Evolutionary conservation across 441 rosid genomes (phyloP).

Genomic region (Syzygium syzygioides): DNA sequence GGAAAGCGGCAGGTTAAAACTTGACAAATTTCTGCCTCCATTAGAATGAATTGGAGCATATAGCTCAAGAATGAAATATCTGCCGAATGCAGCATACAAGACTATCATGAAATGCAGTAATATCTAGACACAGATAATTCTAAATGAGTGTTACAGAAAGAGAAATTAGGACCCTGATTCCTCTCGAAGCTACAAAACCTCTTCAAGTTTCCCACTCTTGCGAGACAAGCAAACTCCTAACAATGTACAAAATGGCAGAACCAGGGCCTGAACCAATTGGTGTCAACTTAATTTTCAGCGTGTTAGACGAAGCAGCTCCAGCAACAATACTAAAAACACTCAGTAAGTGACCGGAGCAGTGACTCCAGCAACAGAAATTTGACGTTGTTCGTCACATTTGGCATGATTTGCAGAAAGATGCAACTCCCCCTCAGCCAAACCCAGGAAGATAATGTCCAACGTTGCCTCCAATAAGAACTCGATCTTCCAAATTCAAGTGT

Average conservation of each 20-base stretch:
- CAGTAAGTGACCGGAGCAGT: conserved; percentile 18
- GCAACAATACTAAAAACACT: conserved; percentile 24
- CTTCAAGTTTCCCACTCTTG: conserved; percentile 13
- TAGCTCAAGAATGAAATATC: background rate
- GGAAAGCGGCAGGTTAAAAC: background rate
- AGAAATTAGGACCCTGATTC: background rate
- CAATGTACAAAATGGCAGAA: conserved; percentile 32
- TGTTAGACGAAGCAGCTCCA: conserved; percentile 48
- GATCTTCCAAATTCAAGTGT: conserved; percentile 29
- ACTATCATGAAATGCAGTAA: background rate
- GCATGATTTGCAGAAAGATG: conserved; percentile 32
- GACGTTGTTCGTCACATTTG: background rate
- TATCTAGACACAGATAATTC: background rate
- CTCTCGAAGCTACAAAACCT: background rate
- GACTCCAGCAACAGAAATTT: conserved; percentile 14
- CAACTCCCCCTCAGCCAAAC: conserved; percentile 16
- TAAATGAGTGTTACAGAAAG: background rate
- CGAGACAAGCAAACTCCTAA: conserved; percentile 18
- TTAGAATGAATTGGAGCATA: background rate
- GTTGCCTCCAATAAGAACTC: conserved; percentile 30
- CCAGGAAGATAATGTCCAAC: conserved; percentile 28
- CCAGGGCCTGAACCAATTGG: conserved; percentile 32
- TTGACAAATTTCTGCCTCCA: background rate
- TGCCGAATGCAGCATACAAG: background rate
- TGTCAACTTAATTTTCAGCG: conserved; percentile 24